phyloP scores from a whole-genome alignment of 2,329 filamentous ascomycete species.

The Xylaria arbuscula region DNA sequence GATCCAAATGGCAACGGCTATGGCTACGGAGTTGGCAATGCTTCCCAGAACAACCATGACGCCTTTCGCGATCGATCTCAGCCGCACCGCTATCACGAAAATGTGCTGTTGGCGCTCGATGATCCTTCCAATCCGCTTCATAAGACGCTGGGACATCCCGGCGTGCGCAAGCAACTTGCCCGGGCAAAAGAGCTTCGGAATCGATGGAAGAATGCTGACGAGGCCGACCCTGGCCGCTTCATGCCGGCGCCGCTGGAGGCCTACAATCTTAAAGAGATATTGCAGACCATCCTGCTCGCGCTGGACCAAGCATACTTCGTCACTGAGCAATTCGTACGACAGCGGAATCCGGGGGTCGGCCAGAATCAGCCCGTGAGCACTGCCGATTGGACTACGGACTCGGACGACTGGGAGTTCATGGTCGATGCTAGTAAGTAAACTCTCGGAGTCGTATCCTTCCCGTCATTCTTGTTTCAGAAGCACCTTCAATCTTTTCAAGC shows the following conservation, averaged over 20 bases:
- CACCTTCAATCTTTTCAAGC: neutral
- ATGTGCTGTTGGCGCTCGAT: constrained; percentile 72
- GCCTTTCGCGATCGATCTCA: constrained; percentile 33
- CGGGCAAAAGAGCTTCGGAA: constrained; percentile 78
- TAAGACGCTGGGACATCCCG: constrained; percentile 63
- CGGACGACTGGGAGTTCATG: constrained; percentile 67
- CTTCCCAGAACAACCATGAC: neutral
- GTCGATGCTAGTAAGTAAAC: constrained; percentile 59
- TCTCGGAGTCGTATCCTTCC: neutral
- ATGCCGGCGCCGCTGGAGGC: constrained; percentile 61
- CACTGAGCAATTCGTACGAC: constrained; percentile 59
- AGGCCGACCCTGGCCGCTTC: constrained; percentile 43
- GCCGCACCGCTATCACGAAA: constrained; percentile 74
- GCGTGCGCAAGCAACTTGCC: constrained; percentile 68
- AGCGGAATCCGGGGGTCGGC: constrained; percentile 32
- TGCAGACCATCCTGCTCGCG: constrained; percentile 66
- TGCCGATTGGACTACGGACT: constrained; percentile 47
- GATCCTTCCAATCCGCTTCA: constrained; percentile 67
- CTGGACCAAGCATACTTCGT: constrained; percentile 68
- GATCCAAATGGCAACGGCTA: constrained; percentile 26
- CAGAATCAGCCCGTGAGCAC: constrained; percentile 34
- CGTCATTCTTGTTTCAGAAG: neutral
- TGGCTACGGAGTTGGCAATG: constrained; percentile 27
- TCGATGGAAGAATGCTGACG: constrained; percentile 75
- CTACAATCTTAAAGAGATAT: constrained; percentile 71